These are phyloP conservation scores for Pseudognaphalium luteoalbum DNA, from an alignment of 129 eudicot genomes.

Conservation along the genomic window DNA sequence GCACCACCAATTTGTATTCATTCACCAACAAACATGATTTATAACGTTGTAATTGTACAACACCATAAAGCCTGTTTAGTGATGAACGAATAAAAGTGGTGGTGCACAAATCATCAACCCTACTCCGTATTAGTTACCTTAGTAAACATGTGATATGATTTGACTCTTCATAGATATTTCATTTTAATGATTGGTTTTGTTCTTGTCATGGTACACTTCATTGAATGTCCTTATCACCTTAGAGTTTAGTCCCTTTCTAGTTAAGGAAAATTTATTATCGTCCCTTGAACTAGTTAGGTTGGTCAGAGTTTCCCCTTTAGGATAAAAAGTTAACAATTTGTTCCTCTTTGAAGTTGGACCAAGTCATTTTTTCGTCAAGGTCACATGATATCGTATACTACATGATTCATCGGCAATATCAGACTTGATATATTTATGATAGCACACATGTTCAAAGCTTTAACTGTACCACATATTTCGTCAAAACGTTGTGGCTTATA, in stretches of 20 bases:
- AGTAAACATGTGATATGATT: slow-evolving; percentile 18
- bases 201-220: slow-evolving; percentile 17
- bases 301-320: slow-evolving; percentile 21
- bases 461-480: neutral
- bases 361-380: neutral
- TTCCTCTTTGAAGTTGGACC: slow-evolving; percentile 4
- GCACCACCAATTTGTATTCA: neutral
- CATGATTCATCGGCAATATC: slow-evolving; percentile 4
- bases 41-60: no score
- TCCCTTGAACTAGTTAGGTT: slow-evolving; percentile 25
- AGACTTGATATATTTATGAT: neutral
- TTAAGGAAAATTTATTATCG: neutral
- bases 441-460: neutral
- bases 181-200: slow-evolving; percentile 18
- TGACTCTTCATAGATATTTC: neutral
- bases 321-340: neutral
- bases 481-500: slow-evolving; percentile 3
- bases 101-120: neutral
- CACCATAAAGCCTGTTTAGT: no score
- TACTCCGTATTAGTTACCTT: neutral
- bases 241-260: slow-evolving; percentile 17
- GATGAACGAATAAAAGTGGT: neutral
- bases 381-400: neutral
- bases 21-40: neutral
- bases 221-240: slow-evolving; percentile 14